Evolutionary conservation across 2,329 filamentous ascomycete genomes (phyloP).

Genomic region (Colletotrichum somersetense): DNA sequence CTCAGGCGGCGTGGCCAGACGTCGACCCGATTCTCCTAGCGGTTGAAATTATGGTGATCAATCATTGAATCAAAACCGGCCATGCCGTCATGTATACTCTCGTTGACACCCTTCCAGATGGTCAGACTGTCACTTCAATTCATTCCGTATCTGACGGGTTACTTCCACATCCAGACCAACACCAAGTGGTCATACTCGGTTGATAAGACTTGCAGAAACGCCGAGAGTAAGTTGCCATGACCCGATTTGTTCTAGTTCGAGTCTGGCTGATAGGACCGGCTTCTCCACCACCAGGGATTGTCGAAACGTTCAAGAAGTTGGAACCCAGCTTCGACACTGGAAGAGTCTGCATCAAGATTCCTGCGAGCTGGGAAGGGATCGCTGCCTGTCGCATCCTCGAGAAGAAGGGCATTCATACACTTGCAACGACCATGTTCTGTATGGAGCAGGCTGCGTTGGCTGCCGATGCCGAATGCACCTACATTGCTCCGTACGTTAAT

Average conservation of each 20-base stretch:
- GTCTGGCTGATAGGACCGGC: background rate
- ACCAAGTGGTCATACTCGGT: conserved; percentile 66
- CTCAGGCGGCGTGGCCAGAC: conserved; percentile 44
- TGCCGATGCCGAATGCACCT: conserved; percentile 68
- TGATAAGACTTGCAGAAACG: conserved; percentile 63
- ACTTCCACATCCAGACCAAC: conserved; percentile 71
- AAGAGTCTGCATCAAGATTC: conserved; percentile 73
- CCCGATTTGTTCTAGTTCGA: background rate
- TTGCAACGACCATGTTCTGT: conserved; percentile 74
- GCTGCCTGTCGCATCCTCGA: conserved; percentile 69
- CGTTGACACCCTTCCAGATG: conserved; percentile 57
- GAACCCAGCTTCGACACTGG: conserved; percentile 58
- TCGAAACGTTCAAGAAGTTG: conserved; percentile 60
- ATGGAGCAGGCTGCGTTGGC: conserved; percentile 71
- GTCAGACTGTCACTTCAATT: conserved; percentile 67
- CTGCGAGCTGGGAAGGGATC: conserved; percentile 73
- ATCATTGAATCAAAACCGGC: background rate
- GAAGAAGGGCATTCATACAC: conserved; percentile 65
- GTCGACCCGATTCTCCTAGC: conserved; percentile 60
- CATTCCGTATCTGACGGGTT: conserved; percentile 61
- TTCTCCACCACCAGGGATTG: conserved; percentile 57
- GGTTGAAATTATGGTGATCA: conserved; percentile 65
- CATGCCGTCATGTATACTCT: background rate
- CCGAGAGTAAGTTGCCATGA: conserved; percentile 56
- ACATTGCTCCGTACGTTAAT: conserved; percentile 76